A percentile compares a stretch with the other conserved stretches of the same genome.
These are phyloP conservation scores for Litchi chinensis DNA, from an alignment of 345 rosid genomes.

Conservation along the genomic window DNA sequence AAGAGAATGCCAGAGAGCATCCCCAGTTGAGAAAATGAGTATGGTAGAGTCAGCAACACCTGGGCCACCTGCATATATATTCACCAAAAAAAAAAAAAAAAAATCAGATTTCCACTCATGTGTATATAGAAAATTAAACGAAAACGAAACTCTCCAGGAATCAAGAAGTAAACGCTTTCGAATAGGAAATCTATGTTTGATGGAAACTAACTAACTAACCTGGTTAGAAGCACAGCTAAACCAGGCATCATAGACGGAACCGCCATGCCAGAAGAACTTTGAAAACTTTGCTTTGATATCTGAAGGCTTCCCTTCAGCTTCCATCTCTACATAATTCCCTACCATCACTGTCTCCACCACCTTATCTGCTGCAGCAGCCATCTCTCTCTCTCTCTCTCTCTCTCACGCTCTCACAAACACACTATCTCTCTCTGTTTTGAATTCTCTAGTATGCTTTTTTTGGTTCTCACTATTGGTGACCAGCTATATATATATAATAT, in stretches of 20 bases:
- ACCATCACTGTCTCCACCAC: slow-evolving; percentile 84
- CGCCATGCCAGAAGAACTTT: slow-evolving; percentile 90
- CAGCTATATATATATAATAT: not conserved
- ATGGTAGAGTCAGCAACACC: slow-evolving; percentile 92
- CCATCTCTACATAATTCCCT: slow-evolving; percentile 97
- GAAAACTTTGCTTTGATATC: slow-evolving; percentile 67
- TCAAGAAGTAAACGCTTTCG: too few relatives aligned
- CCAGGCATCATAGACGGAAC: slow-evolving; percentile 98
- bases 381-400: slow-evolving; percentile 23
- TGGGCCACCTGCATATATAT: slow-evolving; percentile 86
- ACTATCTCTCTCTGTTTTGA: not conserved
- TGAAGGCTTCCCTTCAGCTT: slow-evolving; percentile 64
- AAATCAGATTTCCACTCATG: not conserved
- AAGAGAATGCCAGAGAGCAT: slow-evolving; percentile 90
- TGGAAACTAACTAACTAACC: slow-evolving; percentile 32
- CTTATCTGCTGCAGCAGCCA: slow-evolving; percentile 57
- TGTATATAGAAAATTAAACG: too few relatives aligned
- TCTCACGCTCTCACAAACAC: not conserved
- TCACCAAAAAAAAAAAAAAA: not conserved
- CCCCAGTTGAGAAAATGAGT: slow-evolving; percentile 98
- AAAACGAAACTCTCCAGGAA: not conserved
- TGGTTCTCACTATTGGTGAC: not conserved
- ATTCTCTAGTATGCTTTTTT: not conserved
- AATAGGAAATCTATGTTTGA: not conserved
- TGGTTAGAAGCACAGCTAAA: slow-evolving; percentile 98